Percentiles rank a stretch among this genome's conserved stretches.
These are phyloP conservation scores for Pavlovales sp. DNA, from an alignment of 208 protist genomes.

Conservation along the genomic window DNA sequence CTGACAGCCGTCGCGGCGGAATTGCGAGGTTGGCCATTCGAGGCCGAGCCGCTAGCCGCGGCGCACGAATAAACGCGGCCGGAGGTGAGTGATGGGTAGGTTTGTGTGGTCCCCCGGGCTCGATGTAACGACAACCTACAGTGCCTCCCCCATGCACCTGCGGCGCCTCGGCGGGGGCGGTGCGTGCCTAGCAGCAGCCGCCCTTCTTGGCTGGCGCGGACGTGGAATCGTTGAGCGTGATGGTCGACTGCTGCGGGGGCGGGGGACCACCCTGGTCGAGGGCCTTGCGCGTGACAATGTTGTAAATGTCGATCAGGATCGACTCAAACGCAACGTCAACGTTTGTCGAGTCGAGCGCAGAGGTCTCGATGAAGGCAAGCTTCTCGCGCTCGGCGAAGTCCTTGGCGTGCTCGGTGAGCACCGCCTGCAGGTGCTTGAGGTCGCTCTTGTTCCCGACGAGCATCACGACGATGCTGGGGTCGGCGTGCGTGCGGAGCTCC, in stretches of 20 bases:
- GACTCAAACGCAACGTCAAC: conserved; percentile 97
- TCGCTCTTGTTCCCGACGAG: conserved; percentile 98
- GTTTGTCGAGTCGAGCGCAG: conserved; percentile 94
- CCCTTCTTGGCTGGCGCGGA: background rate
- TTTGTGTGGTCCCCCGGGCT: too few relatives aligned
- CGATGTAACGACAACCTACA: too few relatives aligned
- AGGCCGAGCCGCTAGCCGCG: too few relatives aligned
- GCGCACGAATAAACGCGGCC: too few relatives aligned
- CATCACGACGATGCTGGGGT: conserved; percentile 85
- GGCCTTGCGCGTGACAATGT: conserved; percentile 35
- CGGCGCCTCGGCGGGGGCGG: too few relatives aligned
- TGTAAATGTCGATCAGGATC: conserved; percentile 75
- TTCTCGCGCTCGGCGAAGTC: conserved; percentile 83
- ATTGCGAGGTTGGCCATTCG: too few relatives aligned
- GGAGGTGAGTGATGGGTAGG: too few relatives aligned
- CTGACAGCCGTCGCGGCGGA: too few relatives aligned
- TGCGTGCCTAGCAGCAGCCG: conserved; percentile 1
- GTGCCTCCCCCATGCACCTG: too few relatives aligned
- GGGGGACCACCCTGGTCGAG: background rate
- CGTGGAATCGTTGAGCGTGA: background rate
- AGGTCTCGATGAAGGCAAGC: conserved; percentile 97
- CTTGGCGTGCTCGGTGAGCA: conserved; percentile 83
- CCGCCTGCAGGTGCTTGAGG: conserved; percentile 62
- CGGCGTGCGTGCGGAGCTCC: conserved; percentile 92
- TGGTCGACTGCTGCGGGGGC: background rate